A percentile compares a stretch with the other conserved stretches of the same genome.
These are phyloP conservation scores for Xylaria palmicola DNA, from an alignment of 495 filamentous ascomycete genomes.

Conservation along the genomic window DNA sequence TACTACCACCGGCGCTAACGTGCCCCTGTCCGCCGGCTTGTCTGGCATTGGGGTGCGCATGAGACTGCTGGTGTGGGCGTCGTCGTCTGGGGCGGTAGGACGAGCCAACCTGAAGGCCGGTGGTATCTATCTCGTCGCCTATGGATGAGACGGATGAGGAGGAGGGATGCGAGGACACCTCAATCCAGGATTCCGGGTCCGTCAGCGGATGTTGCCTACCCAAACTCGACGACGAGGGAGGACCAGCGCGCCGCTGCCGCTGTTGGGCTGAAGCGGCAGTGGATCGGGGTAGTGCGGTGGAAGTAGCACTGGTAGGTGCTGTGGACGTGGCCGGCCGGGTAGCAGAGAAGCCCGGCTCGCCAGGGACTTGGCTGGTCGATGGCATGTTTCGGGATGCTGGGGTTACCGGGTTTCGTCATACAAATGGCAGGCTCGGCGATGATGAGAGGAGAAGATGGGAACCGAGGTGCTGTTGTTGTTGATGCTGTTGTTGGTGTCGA, in stretches of 20 bases:
- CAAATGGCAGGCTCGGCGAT: too few species aligned
- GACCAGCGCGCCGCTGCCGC: slow-evolving; percentile 30
- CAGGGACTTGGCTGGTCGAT: slow-evolving; percentile 3
- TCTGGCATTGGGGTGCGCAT: slow-evolving; percentile 28
- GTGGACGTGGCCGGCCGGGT: neutral
- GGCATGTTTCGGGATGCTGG: too few species aligned
- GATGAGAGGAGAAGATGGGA: too few species aligned
- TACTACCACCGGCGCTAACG: slow-evolving; percentile 56
- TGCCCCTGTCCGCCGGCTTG: slow-evolving; percentile 47
- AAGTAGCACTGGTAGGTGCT: neutral
- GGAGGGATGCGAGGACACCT: slow-evolving; percentile 88
- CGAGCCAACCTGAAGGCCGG: slow-evolving; percentile 71
- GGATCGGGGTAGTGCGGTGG: neutral
- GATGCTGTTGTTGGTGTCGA: neutral
- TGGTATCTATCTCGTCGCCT: slow-evolving; percentile 84
- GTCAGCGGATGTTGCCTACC: slow-evolving; percentile 17
- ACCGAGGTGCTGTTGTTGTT: neutral
- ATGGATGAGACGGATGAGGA: slow-evolving; percentile 87
- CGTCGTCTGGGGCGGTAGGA: slow-evolving; percentile 52
- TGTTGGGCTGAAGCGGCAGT: slow-evolving; percentile 20
- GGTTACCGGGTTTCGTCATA: too few species aligned
- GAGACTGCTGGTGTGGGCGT: slow-evolving; percentile 50
- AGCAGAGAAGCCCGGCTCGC: neutral
- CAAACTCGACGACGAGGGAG: slow-evolving; percentile 13
- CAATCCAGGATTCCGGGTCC: slow-evolving; percentile 88